Evolutionary conservation across 495 filamentous ascomycete genomes (phyloP).

Genomic region (Neurospora intermedia): DNA sequence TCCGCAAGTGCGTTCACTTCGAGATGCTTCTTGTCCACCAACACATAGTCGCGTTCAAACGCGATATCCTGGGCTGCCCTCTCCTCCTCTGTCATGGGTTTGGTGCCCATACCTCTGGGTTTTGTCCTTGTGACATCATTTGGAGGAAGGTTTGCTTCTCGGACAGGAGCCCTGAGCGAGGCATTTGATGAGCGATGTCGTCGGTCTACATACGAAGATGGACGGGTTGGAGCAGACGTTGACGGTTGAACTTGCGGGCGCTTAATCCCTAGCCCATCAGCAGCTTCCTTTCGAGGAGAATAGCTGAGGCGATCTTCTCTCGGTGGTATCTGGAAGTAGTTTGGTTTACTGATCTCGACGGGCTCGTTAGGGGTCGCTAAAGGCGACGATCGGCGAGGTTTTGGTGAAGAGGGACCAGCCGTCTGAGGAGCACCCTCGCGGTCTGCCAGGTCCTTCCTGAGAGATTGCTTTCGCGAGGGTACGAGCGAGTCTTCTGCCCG

Average conservation of each 20-base stretch:
- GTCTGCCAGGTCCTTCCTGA: slow-evolving; percentile 17
- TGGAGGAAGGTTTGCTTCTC: slow-evolving; percentile 10
- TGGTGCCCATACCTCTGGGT: slow-evolving; percentile 18
- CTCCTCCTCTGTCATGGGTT: slow-evolving; percentile 49
- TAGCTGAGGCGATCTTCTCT: background rate
- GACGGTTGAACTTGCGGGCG: slow-evolving; percentile 27
- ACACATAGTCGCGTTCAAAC: slow-evolving; percentile 85
- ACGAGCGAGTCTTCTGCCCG: slow-evolving; percentile 20
- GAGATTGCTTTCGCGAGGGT: slow-evolving; percentile 11
- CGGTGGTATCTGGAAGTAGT: background rate
- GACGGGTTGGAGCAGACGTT: slow-evolving; percentile 28
- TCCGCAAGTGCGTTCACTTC: slow-evolving; percentile 97
- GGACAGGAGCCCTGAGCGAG: slow-evolving; percentile 15
- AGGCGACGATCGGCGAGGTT: slow-evolving; percentile 26
- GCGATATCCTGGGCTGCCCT: slow-evolving; percentile 77
- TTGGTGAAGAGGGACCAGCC: slow-evolving; percentile 24
- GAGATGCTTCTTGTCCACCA: slow-evolving; percentile 89
- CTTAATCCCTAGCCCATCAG: slow-evolving; percentile 36
- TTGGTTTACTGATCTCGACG: background rate
- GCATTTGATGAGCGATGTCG: slow-evolving; percentile 28
- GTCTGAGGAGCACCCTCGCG: slow-evolving; percentile 21
- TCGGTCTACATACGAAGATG: slow-evolving; percentile 22
- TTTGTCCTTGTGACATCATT: slow-evolving; percentile 4
- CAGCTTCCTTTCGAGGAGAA: slow-evolving; percentile 20
- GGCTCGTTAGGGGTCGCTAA: slow-evolving; percentile 28